These are phyloP conservation scores for Lactarius quietus DNA, from an alignment of 768 basidiomycete genomes.

Conservation along the genomic window DNA sequence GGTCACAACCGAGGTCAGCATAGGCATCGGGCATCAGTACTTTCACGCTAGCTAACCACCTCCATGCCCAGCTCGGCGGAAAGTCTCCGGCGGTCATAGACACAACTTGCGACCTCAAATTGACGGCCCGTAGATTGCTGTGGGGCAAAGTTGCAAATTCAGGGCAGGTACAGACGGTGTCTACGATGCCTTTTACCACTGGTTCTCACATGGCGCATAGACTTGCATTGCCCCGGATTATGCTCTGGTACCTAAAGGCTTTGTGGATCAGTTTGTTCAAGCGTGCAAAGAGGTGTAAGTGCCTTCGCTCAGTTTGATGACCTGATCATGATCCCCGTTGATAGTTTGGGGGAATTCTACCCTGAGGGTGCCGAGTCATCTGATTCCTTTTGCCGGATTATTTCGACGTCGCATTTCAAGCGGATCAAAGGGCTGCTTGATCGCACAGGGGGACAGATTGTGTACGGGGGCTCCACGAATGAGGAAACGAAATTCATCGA, in stretches of 20 bases:
- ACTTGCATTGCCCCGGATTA: conserved; percentile 67
- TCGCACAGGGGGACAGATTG: conserved; percentile 60
- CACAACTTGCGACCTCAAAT: conserved; percentile 59
- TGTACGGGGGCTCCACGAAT: conserved; percentile 60
- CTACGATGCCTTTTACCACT: background rate
- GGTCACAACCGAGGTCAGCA: conserved; percentile 49
- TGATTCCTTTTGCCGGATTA: conserved; percentile 48
- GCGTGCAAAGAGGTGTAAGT: conserved; percentile 45
- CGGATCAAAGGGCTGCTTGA: conserved; percentile 62
- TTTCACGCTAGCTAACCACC: background rate
- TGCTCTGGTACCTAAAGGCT: conserved; percentile 41
- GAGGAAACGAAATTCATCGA: conserved; percentile 57
- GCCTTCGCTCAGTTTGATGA: background rate
- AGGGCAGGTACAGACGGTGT: conserved; percentile 41
- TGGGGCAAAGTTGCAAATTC: conserved; percentile 78
- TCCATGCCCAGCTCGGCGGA: conserved; percentile 50
- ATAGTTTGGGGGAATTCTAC: conserved; percentile 56
- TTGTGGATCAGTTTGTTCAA: conserved; percentile 39
- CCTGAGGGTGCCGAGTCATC: conserved; percentile 43
- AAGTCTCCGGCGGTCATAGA: conserved; percentile 78
- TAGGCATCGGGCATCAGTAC: background rate
- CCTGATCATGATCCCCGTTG: background rate
- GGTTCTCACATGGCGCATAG: conserved; percentile 34
- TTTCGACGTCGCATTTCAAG: conserved; percentile 49
- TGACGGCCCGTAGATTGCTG: conserved; percentile 64